Base-by-base conservation (phyloP, 306 rosid species). In the Cucurbita maxima region DNA sequence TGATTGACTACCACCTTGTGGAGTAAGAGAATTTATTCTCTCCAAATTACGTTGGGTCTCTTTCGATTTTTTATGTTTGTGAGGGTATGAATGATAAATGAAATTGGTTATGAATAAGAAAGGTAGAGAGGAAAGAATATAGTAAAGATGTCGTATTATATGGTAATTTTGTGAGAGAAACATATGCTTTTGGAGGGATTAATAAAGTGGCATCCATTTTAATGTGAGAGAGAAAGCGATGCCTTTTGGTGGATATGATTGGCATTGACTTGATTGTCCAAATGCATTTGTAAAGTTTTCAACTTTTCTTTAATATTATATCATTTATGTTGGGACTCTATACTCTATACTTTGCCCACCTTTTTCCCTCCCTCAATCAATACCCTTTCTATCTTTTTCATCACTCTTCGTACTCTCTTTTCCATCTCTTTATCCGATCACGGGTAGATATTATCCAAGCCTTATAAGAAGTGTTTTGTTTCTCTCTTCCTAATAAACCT, bases 251-350 rank as follows among this genome's bases (percentile, higher is more conserved):
- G 83, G 86, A 79, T 76, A 93, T 94, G 89, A 90, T 90, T 89
- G 97, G 96, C 96, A 87, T 94, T 80, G 92, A 87, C 98, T 85
- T 53, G 51, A 69, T 87, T 89, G 98, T 88, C 97, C 92, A 79
- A 86, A 88, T 84, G 86, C 80, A 73, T 78, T 87, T 90, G 98
- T 92, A 94, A 50, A 85, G 85, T 86, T 84, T 61, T 79, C 73
- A 48, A 12, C 73, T 25, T 89, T 77, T 84, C 84, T 83, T 87
- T 40, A 56, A n/a, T 25, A 68, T 70, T 50, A 15, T 72, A 56
- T 72, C 30, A 72, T 72, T 54, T 37, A 37, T 72, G 63, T 72
- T 54, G 48, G 62, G 62, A 51, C 72, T 66, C 75, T 16, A 53
- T 34, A 8, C 38, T 16, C 25, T 25, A 36, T 43, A 43, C 47